phyloP scores from a whole-genome alignment of 2,329 filamentous ascomycete species.

The Ramichloridium luteum region DNA sequence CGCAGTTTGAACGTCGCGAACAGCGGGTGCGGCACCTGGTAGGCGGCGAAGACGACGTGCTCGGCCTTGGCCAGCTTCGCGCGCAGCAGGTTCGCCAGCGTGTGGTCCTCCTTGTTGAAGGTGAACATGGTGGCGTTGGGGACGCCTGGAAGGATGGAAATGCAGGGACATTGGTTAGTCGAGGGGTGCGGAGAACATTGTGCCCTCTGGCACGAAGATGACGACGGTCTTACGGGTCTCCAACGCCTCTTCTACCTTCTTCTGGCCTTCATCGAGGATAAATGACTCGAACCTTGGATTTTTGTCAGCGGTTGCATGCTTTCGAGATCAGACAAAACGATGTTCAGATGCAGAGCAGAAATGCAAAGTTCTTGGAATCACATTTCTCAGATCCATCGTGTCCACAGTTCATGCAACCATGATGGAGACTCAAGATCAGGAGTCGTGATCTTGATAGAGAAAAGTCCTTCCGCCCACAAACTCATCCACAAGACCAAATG shows the following conservation, averaged over 20 bases:
- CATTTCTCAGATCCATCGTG: constrained; percentile 2
- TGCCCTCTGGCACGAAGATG: too few species aligned
- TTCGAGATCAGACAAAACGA: constrained; percentile 9
- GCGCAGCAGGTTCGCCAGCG: constrained; percentile 73
- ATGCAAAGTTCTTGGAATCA: constrained; percentile 3
- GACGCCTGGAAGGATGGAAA: constrained; percentile 47
- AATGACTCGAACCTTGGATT: constrained; percentile 77
- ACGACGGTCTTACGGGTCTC: constrained; percentile 89
- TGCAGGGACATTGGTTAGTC: constrained; percentile 2
- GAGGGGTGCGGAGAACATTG: not conserved
- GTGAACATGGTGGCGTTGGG: constrained; percentile 92
- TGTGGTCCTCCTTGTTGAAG: constrained; percentile 79
- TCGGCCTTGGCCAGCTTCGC: constrained; percentile 74
- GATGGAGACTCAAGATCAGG: constrained; percentile 4
- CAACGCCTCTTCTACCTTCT: constrained; percentile 79
- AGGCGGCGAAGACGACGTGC: constrained; percentile 80
- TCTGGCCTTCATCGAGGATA: constrained; percentile 74
- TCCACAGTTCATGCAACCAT: constrained; percentile 2
- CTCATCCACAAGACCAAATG: too few species aligned
- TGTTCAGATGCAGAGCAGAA: constrained; percentile 5
- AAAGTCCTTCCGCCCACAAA: too few species aligned
- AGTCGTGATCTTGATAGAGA: too few species aligned
- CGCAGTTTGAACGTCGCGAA: constrained; percentile 50
- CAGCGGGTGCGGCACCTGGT: constrained; percentile 51
- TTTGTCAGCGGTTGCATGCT: constrained; percentile 19